Conservation (phyloP, 805 yeast genomes). For the Cyberlindnera sargentensis region DNA sequence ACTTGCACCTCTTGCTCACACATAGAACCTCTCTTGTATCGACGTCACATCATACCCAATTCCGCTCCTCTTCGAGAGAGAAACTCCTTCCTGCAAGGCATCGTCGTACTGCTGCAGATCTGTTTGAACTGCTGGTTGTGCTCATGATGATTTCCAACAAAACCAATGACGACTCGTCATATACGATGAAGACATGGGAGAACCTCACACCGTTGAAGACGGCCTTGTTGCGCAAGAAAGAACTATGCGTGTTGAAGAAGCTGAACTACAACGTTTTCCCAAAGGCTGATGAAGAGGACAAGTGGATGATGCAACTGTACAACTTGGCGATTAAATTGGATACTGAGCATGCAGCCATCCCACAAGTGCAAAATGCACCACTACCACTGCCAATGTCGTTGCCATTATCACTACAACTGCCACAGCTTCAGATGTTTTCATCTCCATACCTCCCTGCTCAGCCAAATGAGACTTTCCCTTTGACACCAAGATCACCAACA, state of each 20-base stretch:
- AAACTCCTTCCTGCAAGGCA: constrained; percentile 6
- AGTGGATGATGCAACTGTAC: constrained; percentile 10
- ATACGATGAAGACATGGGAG: constrained; percentile 45
- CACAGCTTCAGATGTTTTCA: not conserved
- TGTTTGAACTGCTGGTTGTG: constrained; percentile 24
- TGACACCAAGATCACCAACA: constrained; percentile 20
- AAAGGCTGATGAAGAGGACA: constrained; percentile 4
- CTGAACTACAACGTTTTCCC: constrained; percentile 20
- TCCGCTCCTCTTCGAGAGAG: constrained; percentile 4
- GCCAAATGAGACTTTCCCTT: constrained; percentile 6
- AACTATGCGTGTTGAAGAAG: constrained; percentile 15
- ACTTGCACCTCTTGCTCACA: constrained; percentile 11
- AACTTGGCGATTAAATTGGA: not conserved
- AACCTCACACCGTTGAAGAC: constrained; percentile 18
- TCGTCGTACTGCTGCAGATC: constrained; percentile 4
- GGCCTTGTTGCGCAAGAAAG: constrained; percentile 11
- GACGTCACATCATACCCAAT: not conserved
- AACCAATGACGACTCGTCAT: constrained; percentile 41
- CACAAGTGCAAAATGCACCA: not conserved
- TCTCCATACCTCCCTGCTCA: not conserved
- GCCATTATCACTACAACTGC: constrained; percentile 1
- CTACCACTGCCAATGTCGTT: not conserved
- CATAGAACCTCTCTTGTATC: constrained; percentile 9
- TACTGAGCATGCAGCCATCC: too few species aligned
- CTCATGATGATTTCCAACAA: constrained; percentile 34